These are phyloP conservation scores for Coleophoma crateriformis DNA, from an alignment of 2,329 filamentous ascomycete species.

Conservation along the genomic window DNA sequence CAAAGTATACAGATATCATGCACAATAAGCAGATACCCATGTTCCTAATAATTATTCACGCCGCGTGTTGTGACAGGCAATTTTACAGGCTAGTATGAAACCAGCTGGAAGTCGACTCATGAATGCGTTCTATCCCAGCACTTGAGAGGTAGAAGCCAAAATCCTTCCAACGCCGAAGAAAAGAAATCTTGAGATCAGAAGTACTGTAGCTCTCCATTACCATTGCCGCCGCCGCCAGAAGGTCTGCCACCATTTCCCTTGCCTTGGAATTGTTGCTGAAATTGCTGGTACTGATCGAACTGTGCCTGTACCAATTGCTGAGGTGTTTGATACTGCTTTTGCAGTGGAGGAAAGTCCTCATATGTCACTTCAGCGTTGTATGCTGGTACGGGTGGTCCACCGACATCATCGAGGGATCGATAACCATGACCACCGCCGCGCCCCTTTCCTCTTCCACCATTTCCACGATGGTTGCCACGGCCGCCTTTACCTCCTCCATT, in stretches of 20 bases:
- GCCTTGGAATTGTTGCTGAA: constrained; percentile 19
- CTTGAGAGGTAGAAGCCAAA: not conserved
- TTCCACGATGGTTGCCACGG: constrained; percentile 26
- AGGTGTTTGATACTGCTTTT: constrained; percentile 25
- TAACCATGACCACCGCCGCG: constrained; percentile 50
- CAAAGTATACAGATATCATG: too few species aligned
- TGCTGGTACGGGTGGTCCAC: constrained; percentile 33
- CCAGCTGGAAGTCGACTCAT: too few species aligned
- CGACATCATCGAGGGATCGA: constrained; percentile 62
- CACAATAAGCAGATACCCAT: too few species aligned
- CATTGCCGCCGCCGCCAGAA: constrained; percentile 10
- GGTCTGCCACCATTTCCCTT: constrained; percentile 12
- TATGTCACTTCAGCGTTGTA: constrained; percentile 26
- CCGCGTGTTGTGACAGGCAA: too few species aligned
- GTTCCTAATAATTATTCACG: too few species aligned
- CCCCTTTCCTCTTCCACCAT: constrained; percentile 32
- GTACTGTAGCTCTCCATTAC: constrained; percentile 23
- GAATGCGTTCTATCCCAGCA: too few species aligned
- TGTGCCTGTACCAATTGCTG: constrained; percentile 26
- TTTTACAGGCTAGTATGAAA: too few species aligned
- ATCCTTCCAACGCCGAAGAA: not conserved
- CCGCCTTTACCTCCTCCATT: constrained; percentile 15
- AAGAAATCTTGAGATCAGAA: constrained; percentile 7
- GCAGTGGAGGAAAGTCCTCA: constrained; percentile 28
- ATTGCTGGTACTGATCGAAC: constrained; percentile 24